Conservation (phyloP, 73 alveolate genomes). For the Paramecium pentaurelia region DNA sequence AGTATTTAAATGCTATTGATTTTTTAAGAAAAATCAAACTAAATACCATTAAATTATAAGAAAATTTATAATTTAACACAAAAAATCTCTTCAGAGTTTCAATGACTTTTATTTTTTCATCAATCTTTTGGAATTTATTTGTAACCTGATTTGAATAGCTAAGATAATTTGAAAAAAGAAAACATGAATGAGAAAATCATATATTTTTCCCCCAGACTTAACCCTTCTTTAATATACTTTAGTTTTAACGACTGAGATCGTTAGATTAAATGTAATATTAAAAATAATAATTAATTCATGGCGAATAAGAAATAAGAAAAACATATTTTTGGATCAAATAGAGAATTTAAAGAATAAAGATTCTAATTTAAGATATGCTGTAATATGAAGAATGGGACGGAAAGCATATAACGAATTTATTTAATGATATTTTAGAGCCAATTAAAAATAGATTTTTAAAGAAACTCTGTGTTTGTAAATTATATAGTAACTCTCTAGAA, state of each 20-base stretch:
- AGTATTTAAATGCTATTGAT: not conserved
- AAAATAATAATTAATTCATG: not conserved
- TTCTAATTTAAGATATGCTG: not conserved
- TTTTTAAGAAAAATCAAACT: not conserved
- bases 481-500: not conserved
- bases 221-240: not conserved
- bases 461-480: not conserved
- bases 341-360: not conserved
- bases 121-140: not conserved
- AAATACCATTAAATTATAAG: not conserved
- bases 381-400: not conserved
- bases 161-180: not conserved
- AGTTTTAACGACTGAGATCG: not conserved
- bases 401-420: not conserved
- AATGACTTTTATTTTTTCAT: not conserved
- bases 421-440: not conserved
- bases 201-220: not conserved
- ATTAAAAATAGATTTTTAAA: not conserved
- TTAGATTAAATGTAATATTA: not conserved
- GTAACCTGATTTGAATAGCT: not conserved
- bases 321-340: not conserved
- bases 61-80: not conserved
- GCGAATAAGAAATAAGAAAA: not conserved
- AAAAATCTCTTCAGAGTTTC: constrained; percentile 20
- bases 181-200: constrained; percentile 18